Percentiles rank a stretch among this genome's conserved stretches.
Evolutionary conservation across 176 grass and related monocot species (phyloP).

Genomic region (Melocanna baccifera): DNA sequence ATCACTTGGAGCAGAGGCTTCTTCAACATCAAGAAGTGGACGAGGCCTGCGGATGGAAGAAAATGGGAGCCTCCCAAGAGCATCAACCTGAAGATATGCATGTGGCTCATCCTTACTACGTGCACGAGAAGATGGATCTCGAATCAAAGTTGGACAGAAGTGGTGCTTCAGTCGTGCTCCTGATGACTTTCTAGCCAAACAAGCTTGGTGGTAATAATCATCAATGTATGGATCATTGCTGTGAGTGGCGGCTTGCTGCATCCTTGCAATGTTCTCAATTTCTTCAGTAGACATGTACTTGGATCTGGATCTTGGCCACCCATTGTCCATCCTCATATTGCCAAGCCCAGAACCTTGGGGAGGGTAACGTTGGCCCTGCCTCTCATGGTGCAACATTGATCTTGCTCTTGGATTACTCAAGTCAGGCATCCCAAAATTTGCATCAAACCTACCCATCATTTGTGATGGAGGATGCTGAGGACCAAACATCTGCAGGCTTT

Average conservation of each 20-base stretch:
- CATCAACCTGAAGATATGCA: conserved; percentile 83
- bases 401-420: conserved; percentile 58
- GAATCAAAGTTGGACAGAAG: conserved; percentile 70
- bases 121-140: conserved; percentile 48
- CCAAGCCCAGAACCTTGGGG: conserved; percentile 42
- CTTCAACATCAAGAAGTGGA: conserved; percentile 82
- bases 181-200: conserved; percentile 60
- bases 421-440: conserved; percentile 40
- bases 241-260: conserved; percentile 74
- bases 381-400: conserved; percentile 35
- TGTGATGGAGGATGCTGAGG: conserved; percentile 52
- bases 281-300: conserved; percentile 72
- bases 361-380: conserved; percentile 37
- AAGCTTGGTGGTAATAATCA: conserved; percentile 91
- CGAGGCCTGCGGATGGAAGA: conserved; percentile 79
- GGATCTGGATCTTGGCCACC: conserved; percentile 49
- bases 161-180: conserved; percentile 63
- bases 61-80: conserved; percentile 81
- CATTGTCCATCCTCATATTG: conserved; percentile 52
- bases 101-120: conserved; percentile 70
- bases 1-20: conserved; percentile 34
- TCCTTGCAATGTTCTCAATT: conserved; percentile 70
- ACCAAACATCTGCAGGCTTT: conserved; percentile 40
- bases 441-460: conserved; percentile 51
- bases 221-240: conserved; percentile 74